Evolutionary conservation across 768 basidiomycete species (phyloP).

Genomic region (Leccinellum rugosiceps): DNA sequence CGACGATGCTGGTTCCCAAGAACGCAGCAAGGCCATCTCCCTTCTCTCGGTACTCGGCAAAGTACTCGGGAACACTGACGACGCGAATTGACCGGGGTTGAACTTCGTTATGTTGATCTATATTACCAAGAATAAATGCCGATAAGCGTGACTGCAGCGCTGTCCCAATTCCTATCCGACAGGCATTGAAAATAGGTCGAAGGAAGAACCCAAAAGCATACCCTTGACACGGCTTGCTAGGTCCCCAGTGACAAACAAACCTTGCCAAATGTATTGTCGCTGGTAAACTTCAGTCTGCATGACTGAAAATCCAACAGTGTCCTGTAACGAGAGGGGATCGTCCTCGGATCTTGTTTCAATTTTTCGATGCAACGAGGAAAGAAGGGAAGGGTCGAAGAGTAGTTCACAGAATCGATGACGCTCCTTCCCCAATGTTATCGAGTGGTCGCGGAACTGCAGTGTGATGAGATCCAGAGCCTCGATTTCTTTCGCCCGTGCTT

Average conservation of each 20-base stretch:
- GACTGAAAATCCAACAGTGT: constrained; percentile 64
- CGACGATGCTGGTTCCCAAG: constrained; percentile 79
- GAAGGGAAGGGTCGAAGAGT: constrained; percentile 68
- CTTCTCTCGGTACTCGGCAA: constrained; percentile 83
- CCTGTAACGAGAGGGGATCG: constrained; percentile 51
- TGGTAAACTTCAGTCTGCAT: constrained; percentile 58
- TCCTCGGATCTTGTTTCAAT: constrained; percentile 24
- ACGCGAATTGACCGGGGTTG: constrained; percentile 66
- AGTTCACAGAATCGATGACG: constrained; percentile 91
- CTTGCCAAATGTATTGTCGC: constrained; percentile 73
- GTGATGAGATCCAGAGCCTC: constrained; percentile 81
- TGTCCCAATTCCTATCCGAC: constrained; percentile 49
- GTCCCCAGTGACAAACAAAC: constrained; percentile 78
- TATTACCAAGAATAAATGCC: constrained; percentile 55
- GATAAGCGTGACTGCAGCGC: constrained; percentile 72
- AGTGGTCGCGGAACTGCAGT: constrained; percentile 65
- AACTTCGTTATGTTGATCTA: constrained; percentile 66
- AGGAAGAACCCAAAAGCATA: constrained; percentile 25
- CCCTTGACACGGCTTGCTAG: constrained; percentile 71
- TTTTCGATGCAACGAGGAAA: constrained; percentile 36
- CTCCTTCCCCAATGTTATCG: constrained; percentile 79
- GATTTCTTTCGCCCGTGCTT: constrained; percentile 77
- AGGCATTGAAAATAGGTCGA: not conserved
- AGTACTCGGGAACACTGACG: constrained; percentile 80
- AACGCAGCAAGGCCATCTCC: constrained; percentile 81